A percentile compares a stretch with the other conserved stretches of the same genome.
Conservation (phyloP, 345 rosid species). For the Gossypium australe region DNA sequence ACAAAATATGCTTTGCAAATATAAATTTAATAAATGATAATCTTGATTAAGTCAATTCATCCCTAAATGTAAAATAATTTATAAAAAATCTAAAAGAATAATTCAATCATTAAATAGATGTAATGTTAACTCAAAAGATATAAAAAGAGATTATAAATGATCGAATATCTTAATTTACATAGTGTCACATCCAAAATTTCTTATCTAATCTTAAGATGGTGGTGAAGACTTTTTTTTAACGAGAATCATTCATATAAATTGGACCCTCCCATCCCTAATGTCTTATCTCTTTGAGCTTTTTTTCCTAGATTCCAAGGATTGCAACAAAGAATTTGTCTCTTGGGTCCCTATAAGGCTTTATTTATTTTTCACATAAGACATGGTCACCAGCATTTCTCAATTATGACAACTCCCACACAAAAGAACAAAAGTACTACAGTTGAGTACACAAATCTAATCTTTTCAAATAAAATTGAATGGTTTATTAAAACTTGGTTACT, state of each 20-base stretch:
- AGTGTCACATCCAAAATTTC: neutral
- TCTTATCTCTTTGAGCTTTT: neutral
- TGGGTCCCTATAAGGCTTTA: neutral
- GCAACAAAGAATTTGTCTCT: conserved; percentile 8
- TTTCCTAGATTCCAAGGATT: conserved; percentile 11
- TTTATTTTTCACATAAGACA: neutral
- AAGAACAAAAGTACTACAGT: neutral
- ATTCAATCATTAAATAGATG: no score
- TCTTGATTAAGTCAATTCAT: no score
- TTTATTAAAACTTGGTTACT: neutral
- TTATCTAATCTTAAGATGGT: neutral
- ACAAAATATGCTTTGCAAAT: no score
- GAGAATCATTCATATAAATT: conserved; percentile 14
- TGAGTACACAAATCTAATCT: conserved; percentile 2
- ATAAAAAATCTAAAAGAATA: no score
- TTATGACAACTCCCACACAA: neutral
- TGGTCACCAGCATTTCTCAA: neutral
- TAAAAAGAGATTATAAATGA: no score
- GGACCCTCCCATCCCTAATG: conserved; percentile 12
- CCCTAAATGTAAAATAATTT: no score
- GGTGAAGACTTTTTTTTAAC: neutral
- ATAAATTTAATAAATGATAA: no score
- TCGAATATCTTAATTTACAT: no score
- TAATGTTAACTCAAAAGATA: no score
- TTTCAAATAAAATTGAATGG: neutral